Conservation (phyloP, 345 rosid genomes). For the Gossypium ekmanianum region DNA sequence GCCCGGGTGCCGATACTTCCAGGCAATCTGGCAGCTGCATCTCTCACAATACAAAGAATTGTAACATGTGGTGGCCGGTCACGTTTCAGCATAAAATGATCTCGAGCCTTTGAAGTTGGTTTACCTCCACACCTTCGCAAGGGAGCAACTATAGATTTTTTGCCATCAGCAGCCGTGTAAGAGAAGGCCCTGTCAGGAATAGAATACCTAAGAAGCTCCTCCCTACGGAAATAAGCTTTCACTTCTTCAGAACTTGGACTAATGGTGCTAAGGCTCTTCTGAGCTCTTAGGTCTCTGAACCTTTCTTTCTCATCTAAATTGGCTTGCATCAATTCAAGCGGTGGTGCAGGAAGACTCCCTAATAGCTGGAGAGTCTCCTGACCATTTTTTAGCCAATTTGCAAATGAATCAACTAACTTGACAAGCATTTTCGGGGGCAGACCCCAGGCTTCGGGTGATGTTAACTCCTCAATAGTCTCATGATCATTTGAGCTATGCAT, state of each 20-base stretch:
- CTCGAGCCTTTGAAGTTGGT: conserved; percentile 99
- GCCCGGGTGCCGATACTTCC: conserved; percentile 99
- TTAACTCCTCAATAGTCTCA: conserved; percentile 75
- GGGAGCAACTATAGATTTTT: conserved; percentile 93
- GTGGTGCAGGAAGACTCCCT: conserved; percentile 97
- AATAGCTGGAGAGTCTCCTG: conserved; percentile 93
- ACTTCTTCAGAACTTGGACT: conserved; percentile 81
- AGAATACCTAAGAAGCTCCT: conserved; percentile 86
- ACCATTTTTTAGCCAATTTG: conserved; percentile 93
- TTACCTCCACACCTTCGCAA: conserved; percentile 98
- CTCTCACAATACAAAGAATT: conserved; percentile 95
- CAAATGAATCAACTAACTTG: conserved; percentile 94
- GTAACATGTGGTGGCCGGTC: conserved; percentile 99
- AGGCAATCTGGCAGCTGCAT: conserved; percentile 96
- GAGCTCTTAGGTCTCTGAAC: conserved; percentile 95
- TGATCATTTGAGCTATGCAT: conserved; percentile 49
- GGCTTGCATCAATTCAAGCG: conserved; percentile 69
- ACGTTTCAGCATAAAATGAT: conserved; percentile 98
- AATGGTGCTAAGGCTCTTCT: conserved; percentile 92
- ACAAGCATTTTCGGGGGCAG: conserved; percentile 92
- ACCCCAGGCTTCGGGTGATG: conserved; percentile 95
- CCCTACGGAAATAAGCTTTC: conserved; percentile 82
- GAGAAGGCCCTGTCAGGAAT: conserved; percentile 98
- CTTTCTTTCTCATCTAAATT: conserved; percentile 94
- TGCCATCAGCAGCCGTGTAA: conserved; percentile 98